phyloP scores from a whole-genome alignment of 257 asterid species.

The Solanum gracilifrons region DNA sequence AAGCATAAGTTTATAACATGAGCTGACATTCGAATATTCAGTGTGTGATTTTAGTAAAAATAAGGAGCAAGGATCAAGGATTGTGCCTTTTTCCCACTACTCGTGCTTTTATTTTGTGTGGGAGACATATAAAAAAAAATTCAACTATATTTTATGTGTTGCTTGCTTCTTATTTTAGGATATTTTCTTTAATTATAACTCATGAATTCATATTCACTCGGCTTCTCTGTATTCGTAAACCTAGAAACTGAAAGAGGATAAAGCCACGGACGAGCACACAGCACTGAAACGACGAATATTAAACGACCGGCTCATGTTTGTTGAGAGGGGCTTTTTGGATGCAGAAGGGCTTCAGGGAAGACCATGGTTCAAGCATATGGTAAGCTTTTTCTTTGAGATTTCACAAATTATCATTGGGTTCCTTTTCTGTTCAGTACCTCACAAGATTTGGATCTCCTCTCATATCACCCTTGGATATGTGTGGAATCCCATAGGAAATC shows the following conservation, averaged over 20 bases:
- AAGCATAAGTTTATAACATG: neutral
- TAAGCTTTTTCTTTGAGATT: constrained; percentile 20
- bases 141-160: neutral
- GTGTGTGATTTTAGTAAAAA: neutral
- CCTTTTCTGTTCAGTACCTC: neutral
- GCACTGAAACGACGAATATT: constrained; percentile 43
- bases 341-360: constrained; percentile 58
- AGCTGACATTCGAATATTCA: neutral
- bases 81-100: neutral
- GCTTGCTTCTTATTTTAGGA: neutral
- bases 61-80: neutral
- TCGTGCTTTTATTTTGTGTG: neutral
- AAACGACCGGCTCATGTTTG: constrained; percentile 66
- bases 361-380: constrained; percentile 88
- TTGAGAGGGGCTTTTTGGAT: constrained; percentile 89
- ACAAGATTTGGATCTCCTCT: neutral
- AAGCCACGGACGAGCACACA: constrained; percentile 14
- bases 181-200: neutral
- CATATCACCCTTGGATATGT: neutral
- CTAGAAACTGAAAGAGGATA: constrained; percentile 41
- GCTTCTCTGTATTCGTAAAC: neutral
- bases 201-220: neutral
- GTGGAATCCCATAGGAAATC: neutral
- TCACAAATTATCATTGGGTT: neutral
- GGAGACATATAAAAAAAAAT: neutral